Percentiles rank a stretch among this genome's conserved stretches.
Conservation (phyloP, 1,284 basidiomycete genomes). For the Pascua sp. region DNA sequence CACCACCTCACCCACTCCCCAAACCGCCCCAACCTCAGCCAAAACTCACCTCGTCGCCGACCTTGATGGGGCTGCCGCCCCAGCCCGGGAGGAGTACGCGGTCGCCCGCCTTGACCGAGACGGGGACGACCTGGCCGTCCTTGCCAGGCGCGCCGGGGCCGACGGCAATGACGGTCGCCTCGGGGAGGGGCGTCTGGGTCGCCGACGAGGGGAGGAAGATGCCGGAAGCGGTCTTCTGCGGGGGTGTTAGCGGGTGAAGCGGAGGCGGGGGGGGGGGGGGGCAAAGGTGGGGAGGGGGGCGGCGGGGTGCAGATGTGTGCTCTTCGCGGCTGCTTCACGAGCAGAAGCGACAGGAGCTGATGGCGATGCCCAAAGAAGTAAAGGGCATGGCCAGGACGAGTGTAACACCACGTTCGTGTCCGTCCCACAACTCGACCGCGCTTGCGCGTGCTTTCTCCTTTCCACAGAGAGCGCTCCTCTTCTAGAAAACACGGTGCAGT, state of each 20-base stretch:
- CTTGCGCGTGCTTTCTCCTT: too few relatives aligned
- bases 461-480: too few relatives aligned
- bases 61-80: conserved; percentile 93
- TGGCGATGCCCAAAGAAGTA: not conserved
- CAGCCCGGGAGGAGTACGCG: conserved; percentile 89
- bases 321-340: too few relatives aligned
- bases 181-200: conserved; percentile 78
- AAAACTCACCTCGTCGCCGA: conserved; percentile 84
- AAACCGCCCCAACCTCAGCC: not conserved
- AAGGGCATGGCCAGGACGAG: not conserved
- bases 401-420: too few relatives aligned
- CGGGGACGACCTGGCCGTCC: conserved; percentile 74
- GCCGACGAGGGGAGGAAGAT: conserved; percentile 89
- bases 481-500: too few relatives aligned
- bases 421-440: too few relatives aligned
- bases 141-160: conserved; percentile 89
- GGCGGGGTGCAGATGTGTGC: not conserved
- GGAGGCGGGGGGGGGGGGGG: not conserved
- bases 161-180: conserved; percentile 93
- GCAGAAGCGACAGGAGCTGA: not conserved
- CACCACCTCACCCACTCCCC: too few relatives aligned
- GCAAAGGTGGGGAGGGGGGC: not conserved
- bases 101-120: conserved; percentile 81
- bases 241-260: conserved; percentile 1
- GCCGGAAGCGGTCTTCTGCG: conserved; percentile 87